Evolutionary conservation across 495 filamentous ascomycete genomes (phyloP), one percentile per base, ranked within the genome.

Genomic region (Lophium mytilinum): DNA sequence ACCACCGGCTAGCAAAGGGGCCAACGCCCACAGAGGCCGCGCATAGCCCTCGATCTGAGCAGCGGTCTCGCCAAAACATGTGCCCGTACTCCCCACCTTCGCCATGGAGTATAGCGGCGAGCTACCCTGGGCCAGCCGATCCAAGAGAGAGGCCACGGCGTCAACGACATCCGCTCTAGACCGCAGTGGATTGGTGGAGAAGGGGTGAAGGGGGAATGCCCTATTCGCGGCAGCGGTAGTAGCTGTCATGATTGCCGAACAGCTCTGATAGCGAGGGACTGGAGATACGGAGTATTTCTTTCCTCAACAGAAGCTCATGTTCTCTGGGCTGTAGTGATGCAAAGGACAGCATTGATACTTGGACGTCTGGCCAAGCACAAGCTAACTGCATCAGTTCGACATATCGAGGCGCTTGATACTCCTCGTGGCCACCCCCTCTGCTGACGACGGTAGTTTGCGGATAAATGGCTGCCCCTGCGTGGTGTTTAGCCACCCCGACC

Each of bases 31-130:
- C 33, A 89, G 74, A 4, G 87, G 87, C 2, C 87, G 78, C 36
- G 83, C 83, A 67, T 83, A 83, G 1, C 87, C 87, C 70, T 91
- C 87, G 8, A 91, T 78, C 57, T 89, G 83, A 8, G 86, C 86
- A 8, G 84, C 87, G 4, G 81, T 84, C 60, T 88, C 83, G 66
- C 90, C 87, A 71, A 68, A 72, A 10, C 67, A 52, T 6, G 68
- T 69, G 15, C 66, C 69, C 9, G 68, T 64, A 10, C 52, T 49
- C 11, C 68, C 65, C 21, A 69, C 68, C 43, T 66, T 63, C 4
- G 69, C 63, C 30, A 69, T 54, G 24, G 68, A 62, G 37, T 66
- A 55, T 18, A 52, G 55, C 9, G 68, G 63, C 39, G 68, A 70
- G 42, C 58, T 65, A 21, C 66, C 68, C 1, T 49, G 60, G 8